phyloP scores from a whole-genome alignment of 371 early-diverging fungal species.

The Rhizopus delemar region DNA sequence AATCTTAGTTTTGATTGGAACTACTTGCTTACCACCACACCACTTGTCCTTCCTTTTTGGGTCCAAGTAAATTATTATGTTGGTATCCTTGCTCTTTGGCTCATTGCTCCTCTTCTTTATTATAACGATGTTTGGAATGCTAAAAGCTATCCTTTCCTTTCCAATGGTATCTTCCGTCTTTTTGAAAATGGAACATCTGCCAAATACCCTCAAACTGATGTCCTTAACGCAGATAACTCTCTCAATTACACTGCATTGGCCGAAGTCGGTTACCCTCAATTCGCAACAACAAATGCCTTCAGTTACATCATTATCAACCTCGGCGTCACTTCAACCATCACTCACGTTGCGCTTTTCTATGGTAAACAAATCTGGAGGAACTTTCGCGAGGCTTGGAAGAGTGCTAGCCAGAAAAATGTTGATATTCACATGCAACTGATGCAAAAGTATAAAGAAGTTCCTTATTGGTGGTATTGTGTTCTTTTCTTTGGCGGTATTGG shows the following conservation, averaged over 20 bases:
- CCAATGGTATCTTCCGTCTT: constrained; percentile 37
- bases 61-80: constrained; percentile 42
- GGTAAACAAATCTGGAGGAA: constrained; percentile 40
- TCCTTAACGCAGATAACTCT: constrained; percentile 40
- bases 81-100: constrained; percentile 42
- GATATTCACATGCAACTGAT: constrained; percentile 41
- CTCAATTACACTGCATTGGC: constrained; percentile 37
- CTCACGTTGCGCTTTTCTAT: constrained; percentile 52
- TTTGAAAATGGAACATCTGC: constrained; percentile 27
- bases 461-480: constrained; percentile 73
- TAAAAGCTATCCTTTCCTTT: constrained; percentile 46
- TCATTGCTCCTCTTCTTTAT: constrained; percentile 42
- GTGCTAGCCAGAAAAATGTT: not conserved
- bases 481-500: constrained; percentile 62
- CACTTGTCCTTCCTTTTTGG: constrained; percentile 70
- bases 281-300: constrained; percentile 28
- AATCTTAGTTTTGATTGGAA: constrained; percentile 58
- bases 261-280: constrained; percentile 42
- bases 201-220: constrained; percentile 41
- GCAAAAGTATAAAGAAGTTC: constrained; percentile 53
- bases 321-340: constrained; percentile 54
- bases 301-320: constrained; percentile 41
- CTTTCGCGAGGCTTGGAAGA: not conserved
- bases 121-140: constrained; percentile 51
- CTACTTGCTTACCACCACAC: constrained; percentile 50